A percentile compares a stretch with the other conserved stretches of the same genome.
phyloP scores from a whole-genome alignment of 345 rosid genomes.

The Corymbia maculata region DNA sequence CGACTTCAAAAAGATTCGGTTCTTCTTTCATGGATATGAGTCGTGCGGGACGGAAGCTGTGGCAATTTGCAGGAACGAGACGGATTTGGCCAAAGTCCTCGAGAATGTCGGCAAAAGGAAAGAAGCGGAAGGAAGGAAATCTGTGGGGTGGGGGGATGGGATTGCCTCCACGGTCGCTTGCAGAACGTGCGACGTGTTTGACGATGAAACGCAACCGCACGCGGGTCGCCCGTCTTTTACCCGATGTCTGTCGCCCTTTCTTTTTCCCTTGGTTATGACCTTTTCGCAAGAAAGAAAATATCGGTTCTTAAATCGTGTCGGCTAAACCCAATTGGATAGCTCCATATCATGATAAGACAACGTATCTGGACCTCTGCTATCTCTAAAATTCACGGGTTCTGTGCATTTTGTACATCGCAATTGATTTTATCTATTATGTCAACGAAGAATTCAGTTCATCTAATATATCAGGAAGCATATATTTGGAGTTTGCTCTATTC shows the following conservation, averaged over 20 bases:
- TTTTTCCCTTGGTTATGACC: neutral
- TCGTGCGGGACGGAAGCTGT: neutral
- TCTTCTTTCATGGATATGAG: neutral
- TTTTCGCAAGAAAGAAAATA: neutral
- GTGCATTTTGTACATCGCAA: neutral
- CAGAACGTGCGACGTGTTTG: neutral
- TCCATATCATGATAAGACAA: neutral
- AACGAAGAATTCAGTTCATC: too few species aligned
- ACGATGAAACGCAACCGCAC: neutral
- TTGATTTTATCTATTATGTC: neutral
- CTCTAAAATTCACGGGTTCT: neutral
- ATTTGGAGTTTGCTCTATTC: neutral
- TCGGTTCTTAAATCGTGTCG: neutral
- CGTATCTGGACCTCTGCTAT: neutral
- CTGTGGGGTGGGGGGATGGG: neutral
- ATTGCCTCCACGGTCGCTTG: neutral
- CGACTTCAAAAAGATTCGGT: neutral
- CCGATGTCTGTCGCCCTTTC: neutral
- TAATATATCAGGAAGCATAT: too few species aligned
- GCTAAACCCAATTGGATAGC: neutral
- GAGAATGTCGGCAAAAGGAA: neutral
- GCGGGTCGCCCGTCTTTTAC: neutral
- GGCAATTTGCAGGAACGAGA: neutral
- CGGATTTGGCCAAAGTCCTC: neutral
- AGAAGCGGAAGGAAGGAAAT: neutral